phyloP scores from a whole-genome alignment of 768 basidiomycete species.

The Suillus decipiens region DNA sequence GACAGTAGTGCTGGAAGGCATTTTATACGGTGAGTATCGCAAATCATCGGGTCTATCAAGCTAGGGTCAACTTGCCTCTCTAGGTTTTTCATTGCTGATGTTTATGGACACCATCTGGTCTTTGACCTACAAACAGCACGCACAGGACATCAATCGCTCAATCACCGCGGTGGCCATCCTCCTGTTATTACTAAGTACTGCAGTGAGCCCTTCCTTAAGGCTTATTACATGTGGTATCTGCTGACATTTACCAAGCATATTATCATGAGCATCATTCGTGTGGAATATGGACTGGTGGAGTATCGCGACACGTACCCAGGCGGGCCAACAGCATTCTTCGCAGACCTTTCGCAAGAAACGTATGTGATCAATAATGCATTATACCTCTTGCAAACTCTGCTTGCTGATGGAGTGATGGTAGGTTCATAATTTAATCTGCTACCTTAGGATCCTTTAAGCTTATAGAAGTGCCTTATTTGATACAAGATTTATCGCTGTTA shows the following conservation, averaged over 20 bases:
- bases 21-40: background rate
- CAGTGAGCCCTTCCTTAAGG: slow-evolving; percentile 12
- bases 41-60: background rate
- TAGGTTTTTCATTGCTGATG: background rate
- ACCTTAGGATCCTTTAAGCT: background rate
- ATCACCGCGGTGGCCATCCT: slow-evolving; percentile 19
- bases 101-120: background rate
- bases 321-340: background rate
- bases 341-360: background rate
- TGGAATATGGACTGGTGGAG: background rate
- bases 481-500: slow-evolving; percentile 3
- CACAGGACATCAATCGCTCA: slow-evolving; percentile 10
- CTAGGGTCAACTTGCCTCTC: background rate
- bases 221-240: background rate
- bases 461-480: background rate
- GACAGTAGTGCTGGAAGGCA: background rate
- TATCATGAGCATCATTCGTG: background rate
- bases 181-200: slow-evolving; percentile 24
- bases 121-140: background rate
- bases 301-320: background rate
- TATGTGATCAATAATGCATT: background rate
- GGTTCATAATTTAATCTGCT: background rate
- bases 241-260: background rate
- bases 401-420: background rate
- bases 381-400: background rate